Conservation (phyloP, 1,284 basidiomycete species). For the Malassezia cuniculi region DNA sequence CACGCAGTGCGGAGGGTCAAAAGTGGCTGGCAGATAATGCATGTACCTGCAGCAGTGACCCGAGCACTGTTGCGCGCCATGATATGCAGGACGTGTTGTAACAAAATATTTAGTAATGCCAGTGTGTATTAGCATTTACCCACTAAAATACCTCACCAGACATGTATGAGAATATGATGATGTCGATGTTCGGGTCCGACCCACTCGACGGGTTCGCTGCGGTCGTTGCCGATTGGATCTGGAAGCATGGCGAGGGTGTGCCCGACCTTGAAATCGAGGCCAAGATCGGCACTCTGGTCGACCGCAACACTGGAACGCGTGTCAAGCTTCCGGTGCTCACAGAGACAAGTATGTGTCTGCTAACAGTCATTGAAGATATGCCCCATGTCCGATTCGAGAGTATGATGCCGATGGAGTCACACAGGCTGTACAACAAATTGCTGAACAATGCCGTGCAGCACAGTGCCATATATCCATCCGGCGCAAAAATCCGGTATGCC, state of each 20-base stretch:
- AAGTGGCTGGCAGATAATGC: conserved; percentile 24
- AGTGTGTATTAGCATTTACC: not conserved
- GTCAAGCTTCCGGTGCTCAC: conserved; percentile 59
- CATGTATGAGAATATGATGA: no score
- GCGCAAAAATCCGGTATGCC: conserved; percentile 58
- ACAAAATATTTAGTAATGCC: no score
- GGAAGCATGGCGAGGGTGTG: conserved; percentile 44
- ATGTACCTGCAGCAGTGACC: conserved; percentile 17
- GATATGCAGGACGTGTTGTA: no score
- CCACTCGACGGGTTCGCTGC: conserved; percentile 87
- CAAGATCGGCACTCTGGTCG: conserved; percentile 70
- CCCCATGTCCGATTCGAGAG: conserved; percentile 57
- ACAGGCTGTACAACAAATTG: conserved; percentile 68
- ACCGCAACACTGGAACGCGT: conserved; percentile 53
- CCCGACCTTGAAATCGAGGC: conserved; percentile 65
- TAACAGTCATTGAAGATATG: conserved; percentile 49
- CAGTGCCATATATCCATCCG: conserved; percentile 45
- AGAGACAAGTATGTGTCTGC: conserved; percentile 62
- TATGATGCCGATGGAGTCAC: conserved; percentile 77
- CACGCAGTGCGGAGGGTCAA: conserved; percentile 21
- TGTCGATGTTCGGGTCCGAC: conserved; percentile 81
- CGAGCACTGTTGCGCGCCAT: conserved; percentile 11
- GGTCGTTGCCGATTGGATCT: conserved; percentile 77
- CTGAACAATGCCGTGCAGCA: conserved; percentile 57
- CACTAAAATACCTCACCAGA: no score